Evolutionary conservation across 495 filamentous ascomycete species (phyloP).

Genomic region (Aspergillus heteromorphus): DNA sequence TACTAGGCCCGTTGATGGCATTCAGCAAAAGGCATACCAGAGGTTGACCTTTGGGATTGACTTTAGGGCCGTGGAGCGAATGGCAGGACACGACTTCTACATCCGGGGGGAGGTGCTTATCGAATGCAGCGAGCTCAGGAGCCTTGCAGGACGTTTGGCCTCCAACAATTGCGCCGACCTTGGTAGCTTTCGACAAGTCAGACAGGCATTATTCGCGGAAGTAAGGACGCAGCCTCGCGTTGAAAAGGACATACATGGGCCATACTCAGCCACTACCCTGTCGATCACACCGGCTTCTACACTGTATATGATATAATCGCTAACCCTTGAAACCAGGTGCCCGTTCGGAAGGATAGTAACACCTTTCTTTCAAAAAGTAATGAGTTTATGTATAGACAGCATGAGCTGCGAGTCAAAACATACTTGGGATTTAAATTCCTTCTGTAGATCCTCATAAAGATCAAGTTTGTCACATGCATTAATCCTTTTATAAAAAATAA

Average conservation of each 20-base stretch:
- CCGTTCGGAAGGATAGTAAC: slow-evolving; percentile 74
- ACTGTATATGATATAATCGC: slow-evolving; percentile 94
- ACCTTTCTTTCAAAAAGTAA: slow-evolving; percentile 32
- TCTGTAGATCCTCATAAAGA: slow-evolving; percentile 66
- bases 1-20: slow-evolving; percentile 2
- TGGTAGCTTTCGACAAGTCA: slow-evolving; percentile 65
- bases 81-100: slow-evolving; percentile 95
- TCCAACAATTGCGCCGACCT: slow-evolving; percentile 87
- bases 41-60: slow-evolving; percentile 82
- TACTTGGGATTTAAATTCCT: slow-evolving; percentile 74
- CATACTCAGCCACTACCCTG: slow-evolving; percentile 76
- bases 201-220: slow-evolving; percentile 15
- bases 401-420: slow-evolving; percentile 30
- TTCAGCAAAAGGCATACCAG: slow-evolving; percentile 48
- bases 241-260: slow-evolving; percentile 68
- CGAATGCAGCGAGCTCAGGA: slow-evolving; percentile 90
- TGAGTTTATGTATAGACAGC: slow-evolving; percentile 34
- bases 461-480: slow-evolving; percentile 90
- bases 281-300: slow-evolving; percentile 91
- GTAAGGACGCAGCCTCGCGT: slow-evolving; percentile 1
- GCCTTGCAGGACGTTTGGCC: slow-evolving; percentile 98
- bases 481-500: slow-evolving; percentile 57
- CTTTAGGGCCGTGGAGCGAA: slow-evolving; percentile 89
- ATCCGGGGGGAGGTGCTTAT: slow-evolving; percentile 78
- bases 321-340: slow-evolving; percentile 78